Evolutionary conservation across 768 basidiomycete genomes (phyloP), one percentile per base, ranked within the genome.

Genomic region (Lentinula raphanica): DNA sequence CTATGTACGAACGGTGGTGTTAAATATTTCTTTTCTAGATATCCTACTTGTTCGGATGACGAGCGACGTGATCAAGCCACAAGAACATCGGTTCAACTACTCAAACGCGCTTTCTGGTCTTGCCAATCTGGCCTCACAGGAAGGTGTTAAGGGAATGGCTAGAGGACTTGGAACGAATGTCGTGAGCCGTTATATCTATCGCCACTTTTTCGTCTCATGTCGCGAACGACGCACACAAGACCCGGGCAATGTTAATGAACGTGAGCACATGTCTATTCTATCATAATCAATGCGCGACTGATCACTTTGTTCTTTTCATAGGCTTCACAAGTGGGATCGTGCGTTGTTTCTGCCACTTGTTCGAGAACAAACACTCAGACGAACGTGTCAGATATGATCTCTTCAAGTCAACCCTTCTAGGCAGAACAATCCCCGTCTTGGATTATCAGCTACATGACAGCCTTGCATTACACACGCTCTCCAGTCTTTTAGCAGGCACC

Each of bases 301-400:
- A 57, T 17, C 45, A 38, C 17, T 49, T 19, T 3, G n/a, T n/a
- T n/a, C n/a, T 32, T 31, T 28, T 40, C 17, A 28, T 39, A 91
- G 89, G 80, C 80, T 31, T 91, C 90, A 21, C 90, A 92, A 80
- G 86, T 91, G 46, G 87, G 85, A 74, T 91, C 90, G 90, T 91
- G 70, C 75, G 90, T 79, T 25, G 35, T 54, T 57, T 48, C 31
- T 32, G 15, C 48, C 58, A 25, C 31, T 49, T 38, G 25, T 51
- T 49, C 36, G 49, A 21, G 8, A 48, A 31, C 12, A 31, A 31
- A 7, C 56, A 38, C 59, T 19, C 58, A 61, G 56, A 61, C 15
- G 13, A 12, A 23, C 40, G 15, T 59, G 54, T 36, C 62, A 92
- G 90, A 44, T 92, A 92, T 66, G 90, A 92, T 69, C 84, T 80